Conservation (phyloP, 2,329 filamentous ascomycete species). For the Pseudophaeomoniella oleicola region DNA sequence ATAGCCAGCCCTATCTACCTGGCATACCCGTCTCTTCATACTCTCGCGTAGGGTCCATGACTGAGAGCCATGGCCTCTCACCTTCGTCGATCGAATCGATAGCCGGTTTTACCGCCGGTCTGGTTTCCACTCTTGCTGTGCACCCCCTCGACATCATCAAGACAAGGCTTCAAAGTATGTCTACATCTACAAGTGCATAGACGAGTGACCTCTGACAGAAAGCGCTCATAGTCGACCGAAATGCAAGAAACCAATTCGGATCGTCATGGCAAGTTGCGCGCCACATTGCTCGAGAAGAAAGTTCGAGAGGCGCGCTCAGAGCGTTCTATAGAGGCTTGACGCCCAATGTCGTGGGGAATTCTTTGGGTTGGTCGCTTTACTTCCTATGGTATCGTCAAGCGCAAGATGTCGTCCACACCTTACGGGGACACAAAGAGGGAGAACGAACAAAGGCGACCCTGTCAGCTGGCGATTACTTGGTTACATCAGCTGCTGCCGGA, state of each 20-base stretch:
- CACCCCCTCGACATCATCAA: constrained; percentile 95
- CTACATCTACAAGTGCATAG: neutral
- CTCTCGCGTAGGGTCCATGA: constrained; percentile 30
- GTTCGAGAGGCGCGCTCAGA: constrained; percentile 28
- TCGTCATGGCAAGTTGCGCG: constrained; percentile 29
- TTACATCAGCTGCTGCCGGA: constrained; percentile 56
- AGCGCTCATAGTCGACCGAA: neutral
- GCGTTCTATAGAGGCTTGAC: constrained; percentile 81
- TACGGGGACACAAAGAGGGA: constrained; percentile 17
- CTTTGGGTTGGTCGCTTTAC: constrained; percentile 79
- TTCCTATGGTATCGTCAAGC: constrained; percentile 60
- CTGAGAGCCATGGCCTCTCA: constrained; percentile 43
- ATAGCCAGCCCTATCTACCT: too few relatives aligned
- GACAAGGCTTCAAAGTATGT: constrained; percentile 76
- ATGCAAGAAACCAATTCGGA: neutral
- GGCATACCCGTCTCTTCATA: too few relatives aligned
- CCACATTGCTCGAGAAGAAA: constrained; percentile 38
- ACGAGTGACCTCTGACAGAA: neutral
- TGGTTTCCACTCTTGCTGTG: constrained; percentile 70
- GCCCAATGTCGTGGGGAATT: constrained; percentile 84
- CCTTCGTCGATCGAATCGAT: constrained; percentile 73
- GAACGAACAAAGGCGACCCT: constrained; percentile 13
- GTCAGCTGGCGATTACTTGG: constrained; percentile 61
- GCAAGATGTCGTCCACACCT: constrained; percentile 36
- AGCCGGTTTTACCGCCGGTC: constrained; percentile 79